Conservation (phyloP, 257 asterid genomes). For the Gentiana dahurica region DNA sequence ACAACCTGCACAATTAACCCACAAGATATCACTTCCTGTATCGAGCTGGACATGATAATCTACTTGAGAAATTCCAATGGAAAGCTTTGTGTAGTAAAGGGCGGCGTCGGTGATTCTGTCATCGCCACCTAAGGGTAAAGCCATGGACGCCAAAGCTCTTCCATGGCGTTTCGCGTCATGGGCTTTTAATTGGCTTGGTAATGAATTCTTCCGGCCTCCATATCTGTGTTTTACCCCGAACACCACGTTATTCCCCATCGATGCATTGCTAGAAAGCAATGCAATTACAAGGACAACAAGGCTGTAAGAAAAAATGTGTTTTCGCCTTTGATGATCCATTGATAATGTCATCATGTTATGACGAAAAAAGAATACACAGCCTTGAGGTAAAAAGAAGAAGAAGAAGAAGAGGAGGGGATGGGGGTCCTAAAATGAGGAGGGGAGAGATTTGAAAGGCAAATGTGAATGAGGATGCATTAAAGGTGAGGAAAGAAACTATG, state of each 20-base stretch:
- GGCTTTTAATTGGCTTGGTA: constrained; percentile 4
- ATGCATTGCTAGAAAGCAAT: constrained; percentile 1
- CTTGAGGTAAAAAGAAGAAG: not conserved
- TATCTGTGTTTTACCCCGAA: constrained; percentile 17
- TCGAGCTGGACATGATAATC: constrained; percentile 66
- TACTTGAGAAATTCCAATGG: constrained; percentile 58
- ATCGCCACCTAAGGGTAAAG: constrained; percentile 18
- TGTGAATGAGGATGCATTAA: no score
- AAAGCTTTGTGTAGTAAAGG: constrained; percentile 57
- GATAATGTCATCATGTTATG: not conserved
- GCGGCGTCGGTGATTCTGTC: constrained; percentile 18
- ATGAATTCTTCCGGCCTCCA: constrained; percentile 13
- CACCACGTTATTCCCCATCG: constrained; percentile 12
- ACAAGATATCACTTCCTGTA: constrained; percentile 68
- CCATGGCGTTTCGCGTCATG: constrained; percentile 16
- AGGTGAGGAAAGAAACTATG: no score
- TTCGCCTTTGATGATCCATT: constrained; percentile 8
- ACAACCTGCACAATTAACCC: constrained; percentile 68
- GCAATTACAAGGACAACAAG: constrained; percentile 3
- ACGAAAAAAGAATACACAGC: not conserved
- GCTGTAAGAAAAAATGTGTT: constrained; percentile 1
- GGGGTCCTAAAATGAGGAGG: no score
- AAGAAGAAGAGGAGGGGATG: no score
- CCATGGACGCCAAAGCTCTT: constrained; percentile 8
- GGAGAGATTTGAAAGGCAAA: no score